Evolutionary conservation across 495 filamentous ascomycete species (phyloP), one percentile per base, ranked within the genome.

Genomic region (Sporormia fimetaria): DNA sequence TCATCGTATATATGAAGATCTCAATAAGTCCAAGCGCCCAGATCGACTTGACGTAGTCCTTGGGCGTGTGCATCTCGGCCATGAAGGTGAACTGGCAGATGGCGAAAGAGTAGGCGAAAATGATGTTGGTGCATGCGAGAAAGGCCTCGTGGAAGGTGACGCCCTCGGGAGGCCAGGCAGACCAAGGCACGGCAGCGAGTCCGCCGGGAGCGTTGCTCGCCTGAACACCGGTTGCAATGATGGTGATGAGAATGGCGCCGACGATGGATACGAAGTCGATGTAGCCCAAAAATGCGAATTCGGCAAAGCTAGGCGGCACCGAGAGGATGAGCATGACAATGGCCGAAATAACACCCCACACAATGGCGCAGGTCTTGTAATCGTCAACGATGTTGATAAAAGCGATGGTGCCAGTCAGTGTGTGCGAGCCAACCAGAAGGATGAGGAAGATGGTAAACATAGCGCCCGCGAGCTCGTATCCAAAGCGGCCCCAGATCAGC

Each of bases 11-110:
- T 18, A 87, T 69, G 46, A 63, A 49, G 21, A 78, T 83, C 52
- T 82, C 79, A 38, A 76, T 73, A 41, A 68, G 40, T 45, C 81
- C 78, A 1, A 85, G 72, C 35, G 74, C 55, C 49, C 68, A 68
- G 32, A 86, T 70, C 3, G 81, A 70, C 51, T 51, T 49, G 4
- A 26, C 18, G 40, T 40, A 47, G 52, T 83, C 73, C 32, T 58
- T 52, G 0, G 81, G 82, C 0, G 71, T 69, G 52, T 79, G 71
- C 75, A 88, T 81, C 58, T 88, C 83, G 44, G 78, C 73, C 54
- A 87, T 82, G 57, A 88, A 77, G 45, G 68, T 74, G 66, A 88
- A 83, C 64, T 84, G 78, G 51, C 79, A 72, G 56, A 82, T 65
- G 66, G 83, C 70, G 49, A 79, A 65, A 64, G 78, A 68, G 62